These are phyloP conservation scores for Phytopythium helicoides DNA, from an alignment of 352 stramenopile genomes.

Conservation along the genomic window DNA sequence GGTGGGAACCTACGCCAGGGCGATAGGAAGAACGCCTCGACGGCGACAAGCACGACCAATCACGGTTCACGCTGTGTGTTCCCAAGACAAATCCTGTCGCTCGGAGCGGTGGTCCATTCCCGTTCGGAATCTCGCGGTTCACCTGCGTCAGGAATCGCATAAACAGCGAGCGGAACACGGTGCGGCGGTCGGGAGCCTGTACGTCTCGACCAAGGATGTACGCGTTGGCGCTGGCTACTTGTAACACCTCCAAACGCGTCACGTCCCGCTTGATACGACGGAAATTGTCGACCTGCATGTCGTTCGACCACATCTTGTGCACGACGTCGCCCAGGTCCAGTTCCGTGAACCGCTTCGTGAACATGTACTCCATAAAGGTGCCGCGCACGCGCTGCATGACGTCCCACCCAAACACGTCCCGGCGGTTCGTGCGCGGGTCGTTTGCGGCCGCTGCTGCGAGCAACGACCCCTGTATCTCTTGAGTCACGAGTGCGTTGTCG, in stretches of 20 bases:
- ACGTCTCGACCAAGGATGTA: too few relatives aligned
- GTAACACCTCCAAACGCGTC: too few relatives aligned
- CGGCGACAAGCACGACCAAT: slow-evolving; percentile 11
- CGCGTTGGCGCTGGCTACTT: too few relatives aligned
- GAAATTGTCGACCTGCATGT: slow-evolving; percentile 16
- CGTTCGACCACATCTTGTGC: slow-evolving; percentile 13
- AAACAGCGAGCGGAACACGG: too few relatives aligned
- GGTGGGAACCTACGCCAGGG: neutral
- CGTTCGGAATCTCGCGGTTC: slow-evolving; percentile 3
- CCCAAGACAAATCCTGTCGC: slow-evolving; percentile 2
- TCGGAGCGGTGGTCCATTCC: neutral
- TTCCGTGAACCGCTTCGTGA: slow-evolving; percentile 13
- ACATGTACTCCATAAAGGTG: too few relatives aligned
- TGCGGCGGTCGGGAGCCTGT: too few relatives aligned
- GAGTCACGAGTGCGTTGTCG: slow-evolving; percentile 21
- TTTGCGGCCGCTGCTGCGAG: neutral
- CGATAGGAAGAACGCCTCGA: neutral
- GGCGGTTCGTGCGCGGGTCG: too few relatives aligned
- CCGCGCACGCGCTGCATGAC: too few relatives aligned
- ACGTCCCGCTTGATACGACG: neutral
- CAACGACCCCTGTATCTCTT: neutral
- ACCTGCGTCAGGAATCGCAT: too few relatives aligned
- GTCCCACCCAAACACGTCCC: too few relatives aligned
- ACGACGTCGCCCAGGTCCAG: slow-evolving; percentile 11
- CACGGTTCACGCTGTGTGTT: slow-evolving; percentile 17